Conservation (phyloP, 192 early-diverging fungal species). For the Backusella circina region DNA sequence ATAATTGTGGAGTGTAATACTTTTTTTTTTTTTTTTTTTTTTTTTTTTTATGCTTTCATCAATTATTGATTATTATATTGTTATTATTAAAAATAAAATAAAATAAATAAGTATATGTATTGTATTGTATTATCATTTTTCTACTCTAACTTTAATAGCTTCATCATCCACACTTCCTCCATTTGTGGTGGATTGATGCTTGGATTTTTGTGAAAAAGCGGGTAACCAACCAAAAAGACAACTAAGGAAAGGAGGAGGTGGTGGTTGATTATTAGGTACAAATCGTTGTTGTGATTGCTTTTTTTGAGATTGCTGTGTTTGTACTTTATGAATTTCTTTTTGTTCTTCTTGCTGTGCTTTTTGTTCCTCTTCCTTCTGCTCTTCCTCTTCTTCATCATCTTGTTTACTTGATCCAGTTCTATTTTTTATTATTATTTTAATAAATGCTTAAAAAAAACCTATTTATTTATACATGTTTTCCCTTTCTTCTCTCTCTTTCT, state of each 20-base stretch:
- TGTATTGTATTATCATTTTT: neutral
- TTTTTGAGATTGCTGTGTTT: neutral
- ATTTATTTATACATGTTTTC: neutral
- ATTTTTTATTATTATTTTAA: neutral
- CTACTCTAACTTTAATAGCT: neutral
- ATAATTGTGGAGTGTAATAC: neutral
- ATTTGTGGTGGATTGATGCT: neutral
- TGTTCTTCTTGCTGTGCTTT: neutral
- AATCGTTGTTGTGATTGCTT: neutral
- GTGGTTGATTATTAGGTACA: constrained; percentile 1
- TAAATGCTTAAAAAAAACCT: neutral
- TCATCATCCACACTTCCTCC: neutral
- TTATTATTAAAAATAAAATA: neutral
- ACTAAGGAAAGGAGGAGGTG: constrained; percentile 2
- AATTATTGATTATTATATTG: neutral
- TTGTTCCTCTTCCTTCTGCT: neutral
- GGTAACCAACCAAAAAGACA: constrained; percentile 10
- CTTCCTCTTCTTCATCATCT: neutral
- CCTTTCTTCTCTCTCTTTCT: neutral
- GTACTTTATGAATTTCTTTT: neutral
- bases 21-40: neutral
- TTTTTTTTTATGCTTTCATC: neutral
- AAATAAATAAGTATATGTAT: neutral
- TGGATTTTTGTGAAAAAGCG: neutral
- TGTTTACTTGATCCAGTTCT: neutral